Base-by-base conservation (phyloP, 2,329 filamentous ascomycete genomes). In the Lachnellula hyalina region DNA sequence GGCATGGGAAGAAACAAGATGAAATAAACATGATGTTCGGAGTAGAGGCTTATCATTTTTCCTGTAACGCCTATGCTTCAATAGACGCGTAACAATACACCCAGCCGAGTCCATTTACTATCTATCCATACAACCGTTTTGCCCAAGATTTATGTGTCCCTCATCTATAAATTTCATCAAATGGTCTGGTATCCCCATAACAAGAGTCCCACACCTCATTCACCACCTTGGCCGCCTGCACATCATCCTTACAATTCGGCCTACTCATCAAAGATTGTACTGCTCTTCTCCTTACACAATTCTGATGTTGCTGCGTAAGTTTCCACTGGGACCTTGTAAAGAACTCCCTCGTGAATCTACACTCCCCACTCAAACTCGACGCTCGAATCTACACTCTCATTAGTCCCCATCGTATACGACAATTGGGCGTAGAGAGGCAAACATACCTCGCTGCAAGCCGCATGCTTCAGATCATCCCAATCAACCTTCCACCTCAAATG, bases 121-220 rank as follows among this genome's bases (percentile, higher is more conserved):
- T 59, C 9, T 32, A 32, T 32, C 28, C 9, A 11, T 64, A 36
- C 54, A 65, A 64, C 60, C 63, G 57, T 58, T 57, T 55, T 40
- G 54, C 48, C 35, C 23, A 19, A 54, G 53, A 28, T 38, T 32
- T 46, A 28, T 38, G 36, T 46, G 35, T 54, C 59, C 38, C 47
- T 75, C 71, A 93, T 71, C 90, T 85, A 72, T 96, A 99, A 51
- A 99, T 91, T 71, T 97, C 93, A 71, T 97, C 91, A 73, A 99
- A 99, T 2, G 94, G 94, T 67, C 94, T 79, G 4, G 93, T 97
- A 73, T 99, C 94, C 50, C 83, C 77, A 71, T 96, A 99, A 72
- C 94, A 99, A 65, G 91, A 96, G 63, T 96, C 92, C 90, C 93
- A 99, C n/a, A 99, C 94, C 72, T 96, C 87, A 72, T 97, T 94